phyloP scores from a whole-genome alignment of 352 stramenopile species.

The Aphanomyces cochlioides region DNA sequence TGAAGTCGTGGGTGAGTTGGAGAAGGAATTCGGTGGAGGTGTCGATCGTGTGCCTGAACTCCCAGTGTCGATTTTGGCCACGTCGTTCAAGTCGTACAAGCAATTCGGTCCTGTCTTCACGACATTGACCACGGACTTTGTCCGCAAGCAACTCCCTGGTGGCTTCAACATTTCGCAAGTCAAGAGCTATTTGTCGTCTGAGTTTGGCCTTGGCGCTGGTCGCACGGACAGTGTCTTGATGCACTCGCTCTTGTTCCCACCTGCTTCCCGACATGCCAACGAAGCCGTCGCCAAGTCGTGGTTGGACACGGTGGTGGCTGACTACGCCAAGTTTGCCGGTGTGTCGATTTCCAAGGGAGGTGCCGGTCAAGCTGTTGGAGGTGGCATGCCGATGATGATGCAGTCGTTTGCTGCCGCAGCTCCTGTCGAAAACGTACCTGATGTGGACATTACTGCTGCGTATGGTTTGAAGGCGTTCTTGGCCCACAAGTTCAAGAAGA shows the following conservation, averaged over 20 bases:
- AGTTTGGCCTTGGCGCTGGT: constrained; percentile 62
- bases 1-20: constrained; percentile 82
- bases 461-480: constrained; percentile 77
- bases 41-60: constrained; percentile 70
- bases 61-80: constrained; percentile 64
- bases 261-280: constrained; percentile 62
- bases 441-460: constrained; percentile 43
- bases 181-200: constrained; percentile 56
- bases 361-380: constrained; percentile 20
- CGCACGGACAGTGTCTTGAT: constrained; percentile 73
- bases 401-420: constrained; percentile 32
- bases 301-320: constrained; percentile 64
- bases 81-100: constrained; percentile 67
- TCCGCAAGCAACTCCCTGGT: constrained; percentile 78
- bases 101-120: constrained; percentile 63
- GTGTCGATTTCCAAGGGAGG: constrained; percentile 50
- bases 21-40: constrained; percentile 78
- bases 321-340: constrained; percentile 71
- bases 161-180: constrained; percentile 79
- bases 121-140: constrained; percentile 64
- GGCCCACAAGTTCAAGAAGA: constrained; percentile 70
- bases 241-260: constrained; percentile 59
- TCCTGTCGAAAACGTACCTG: constrained; percentile 54
- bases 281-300: constrained; percentile 71
- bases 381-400: constrained; percentile 28